These are phyloP conservation scores for Cryptococcus sp. DNA, from an alignment of 1,284 basidiomycete genomes.

Conservation along the genomic window DNA sequence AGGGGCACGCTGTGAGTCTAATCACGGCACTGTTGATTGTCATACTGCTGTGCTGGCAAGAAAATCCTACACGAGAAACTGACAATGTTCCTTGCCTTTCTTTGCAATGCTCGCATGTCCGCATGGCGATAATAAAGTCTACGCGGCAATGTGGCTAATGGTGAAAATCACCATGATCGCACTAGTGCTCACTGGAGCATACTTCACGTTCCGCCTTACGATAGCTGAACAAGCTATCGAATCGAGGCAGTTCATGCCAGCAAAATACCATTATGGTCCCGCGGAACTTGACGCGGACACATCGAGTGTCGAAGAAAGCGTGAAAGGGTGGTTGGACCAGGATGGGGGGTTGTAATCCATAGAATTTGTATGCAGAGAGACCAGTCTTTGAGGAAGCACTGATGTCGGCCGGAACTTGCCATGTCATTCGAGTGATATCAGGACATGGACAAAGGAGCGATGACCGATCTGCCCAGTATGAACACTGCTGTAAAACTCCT, in stretches of 20 bases:
- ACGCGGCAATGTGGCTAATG: constrained; percentile 30
- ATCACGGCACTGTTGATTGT: too few species aligned
- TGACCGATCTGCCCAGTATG: too few species aligned
- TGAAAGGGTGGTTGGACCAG: constrained; percentile 15
- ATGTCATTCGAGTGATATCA: too few species aligned
- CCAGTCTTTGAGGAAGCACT: too few species aligned
- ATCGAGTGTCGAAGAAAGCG: constrained; percentile 3
- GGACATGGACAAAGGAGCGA: too few species aligned
- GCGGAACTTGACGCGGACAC: constrained; percentile 20
- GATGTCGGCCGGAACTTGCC: too few species aligned
- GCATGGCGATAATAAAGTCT: constrained; percentile 25
- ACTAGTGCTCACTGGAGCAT: constrained; percentile 18
- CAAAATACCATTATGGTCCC: constrained; percentile 30
- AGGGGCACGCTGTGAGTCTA: constrained; percentile 7
- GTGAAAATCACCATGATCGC: constrained; percentile 24
- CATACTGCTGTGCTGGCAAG: too few species aligned
- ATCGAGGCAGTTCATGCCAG: constrained; percentile 31
- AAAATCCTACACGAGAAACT: too few species aligned
- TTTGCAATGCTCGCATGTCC: neutral
- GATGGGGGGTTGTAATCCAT: neutral
- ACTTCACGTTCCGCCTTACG: constrained; percentile 24
- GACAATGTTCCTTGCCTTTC: neutral
- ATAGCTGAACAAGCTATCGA: constrained; percentile 35
- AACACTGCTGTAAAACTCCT: too few species aligned
- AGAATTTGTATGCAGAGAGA: too few species aligned